A percentile compares a stretch with the other conserved stretches of the same genome.
Evolutionary conservation across 257 asterid genomes (phyloP).

Genomic region (Solanum virginianum): DNA sequence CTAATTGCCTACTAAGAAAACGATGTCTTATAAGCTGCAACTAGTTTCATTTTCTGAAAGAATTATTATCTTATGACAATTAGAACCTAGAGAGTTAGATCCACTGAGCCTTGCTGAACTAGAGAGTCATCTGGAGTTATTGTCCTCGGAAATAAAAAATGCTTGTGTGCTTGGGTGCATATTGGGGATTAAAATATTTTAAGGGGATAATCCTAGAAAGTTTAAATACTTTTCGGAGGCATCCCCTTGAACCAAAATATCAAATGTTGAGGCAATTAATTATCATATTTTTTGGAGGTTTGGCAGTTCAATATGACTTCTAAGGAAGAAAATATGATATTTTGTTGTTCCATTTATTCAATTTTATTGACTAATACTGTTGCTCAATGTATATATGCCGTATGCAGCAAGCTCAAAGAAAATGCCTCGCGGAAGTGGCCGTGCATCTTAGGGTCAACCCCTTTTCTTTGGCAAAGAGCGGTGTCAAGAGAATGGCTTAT

Average conservation of each 20-base stretch:
- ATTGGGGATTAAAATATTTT: background rate
- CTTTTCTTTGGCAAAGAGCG: background rate
- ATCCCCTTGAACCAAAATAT: background rate
- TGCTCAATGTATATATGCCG: background rate
- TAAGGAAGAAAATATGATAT: background rate
- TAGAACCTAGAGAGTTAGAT: background rate
- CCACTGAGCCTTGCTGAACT: background rate
- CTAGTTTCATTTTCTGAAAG: background rate
- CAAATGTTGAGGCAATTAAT: background rate
- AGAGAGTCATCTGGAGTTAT: background rate
- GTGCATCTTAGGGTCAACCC: conserved; percentile 37
- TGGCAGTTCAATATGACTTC: background rate
- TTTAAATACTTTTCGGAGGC: background rate
- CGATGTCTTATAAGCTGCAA: background rate
- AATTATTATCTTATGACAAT: background rate
- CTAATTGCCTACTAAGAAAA: background rate
- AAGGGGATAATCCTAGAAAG: background rate
- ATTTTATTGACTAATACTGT: background rate
- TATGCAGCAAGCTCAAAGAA: conserved; percentile 53
- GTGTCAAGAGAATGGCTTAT: background rate
- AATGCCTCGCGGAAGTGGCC: conserved; percentile 94
- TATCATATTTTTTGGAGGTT: background rate
- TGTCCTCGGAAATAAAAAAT: background rate
- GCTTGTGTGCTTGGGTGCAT: background rate
- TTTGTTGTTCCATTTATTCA: background rate